phyloP scores from a whole-genome alignment of 345 rosid genomes.

The Passiflora organensis region DNA sequence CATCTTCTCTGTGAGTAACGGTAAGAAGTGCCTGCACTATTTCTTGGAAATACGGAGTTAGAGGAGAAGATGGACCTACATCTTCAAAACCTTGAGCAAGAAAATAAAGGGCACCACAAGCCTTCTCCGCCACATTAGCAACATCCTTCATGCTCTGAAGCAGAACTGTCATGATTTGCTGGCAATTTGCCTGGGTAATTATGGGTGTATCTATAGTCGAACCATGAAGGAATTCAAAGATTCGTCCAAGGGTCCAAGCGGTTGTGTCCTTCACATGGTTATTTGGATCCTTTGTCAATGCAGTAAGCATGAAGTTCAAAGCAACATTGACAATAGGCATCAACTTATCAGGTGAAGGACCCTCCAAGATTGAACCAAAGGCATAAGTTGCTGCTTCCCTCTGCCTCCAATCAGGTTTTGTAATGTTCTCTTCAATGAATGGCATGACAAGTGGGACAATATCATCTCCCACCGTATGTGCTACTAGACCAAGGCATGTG shows the following conservation, averaged over 20 bases:
- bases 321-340: slow-evolving; percentile 35
- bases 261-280: slow-evolving; percentile 51
- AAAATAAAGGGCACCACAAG: slow-evolving; percentile 68
- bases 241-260: slow-evolving; percentile 71
- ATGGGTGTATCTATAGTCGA: slow-evolving; percentile 55
- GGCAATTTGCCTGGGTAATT: slow-evolving; percentile 64
- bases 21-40: slow-evolving; percentile 64
- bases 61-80: slow-evolving; percentile 43
- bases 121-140: slow-evolving; percentile 69
- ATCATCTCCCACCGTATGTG: slow-evolving; percentile 44
- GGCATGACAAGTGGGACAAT: slow-evolving; percentile 44
- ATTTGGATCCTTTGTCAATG: slow-evolving; percentile 39
- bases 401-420: slow-evolving; percentile 48
- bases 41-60: slow-evolving; percentile 70
- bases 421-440: slow-evolving; percentile 39
- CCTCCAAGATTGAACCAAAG: slow-evolving; percentile 46
- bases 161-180: slow-evolving; percentile 66
- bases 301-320: slow-evolving; percentile 58
- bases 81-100: slow-evolving; percentile 74
- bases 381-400: slow-evolving; percentile 50
- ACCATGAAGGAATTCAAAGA: slow-evolving; percentile 72
- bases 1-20: slow-evolving; percentile 69
- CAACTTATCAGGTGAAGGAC: slow-evolving; percentile 44
- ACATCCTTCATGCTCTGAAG: slow-evolving; percentile 69
- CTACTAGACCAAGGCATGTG: slow-evolving; percentile 46